Conservation (phyloP, 768 basidiomycete species). For the Rhizopogon vesiculosus region DNA sequence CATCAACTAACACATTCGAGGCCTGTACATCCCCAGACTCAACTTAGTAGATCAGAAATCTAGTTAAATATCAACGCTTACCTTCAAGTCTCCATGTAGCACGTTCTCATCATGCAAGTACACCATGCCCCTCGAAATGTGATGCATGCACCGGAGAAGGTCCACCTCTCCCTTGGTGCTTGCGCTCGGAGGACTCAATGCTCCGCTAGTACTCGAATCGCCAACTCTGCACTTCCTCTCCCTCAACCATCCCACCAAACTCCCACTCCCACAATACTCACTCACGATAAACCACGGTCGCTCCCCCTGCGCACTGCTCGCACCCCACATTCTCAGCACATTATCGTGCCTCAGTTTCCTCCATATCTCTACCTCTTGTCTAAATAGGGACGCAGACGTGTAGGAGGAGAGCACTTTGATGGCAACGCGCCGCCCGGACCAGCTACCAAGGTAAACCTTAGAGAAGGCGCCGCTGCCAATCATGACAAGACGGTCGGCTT, state of each 20-base stretch:
- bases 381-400: conserved; percentile 60
- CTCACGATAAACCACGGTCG: conserved; percentile 3
- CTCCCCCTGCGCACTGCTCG: conserved; percentile 7
- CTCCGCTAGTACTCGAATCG: neutral
- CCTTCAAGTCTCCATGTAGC: conserved; percentile 77
- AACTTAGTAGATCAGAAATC: neutral
- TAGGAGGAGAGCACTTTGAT: conserved; percentile 67
- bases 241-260: conserved; percentile 42
- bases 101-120: conserved; percentile 13
- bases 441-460: conserved; percentile 72
- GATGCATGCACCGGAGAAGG: conserved; percentile 5
- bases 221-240: conserved; percentile 22
- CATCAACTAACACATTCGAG: conserved; percentile 73
- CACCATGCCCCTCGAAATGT: conserved; percentile 10
- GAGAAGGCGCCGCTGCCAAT: conserved; percentile 76
- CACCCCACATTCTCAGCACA: conserved; percentile 11
- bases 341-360: conserved; percentile 7
- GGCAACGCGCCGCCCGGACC: conserved; percentile 62
- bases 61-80: conserved; percentile 19
- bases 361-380: conserved; percentile 29
- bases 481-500: conserved; percentile 64
- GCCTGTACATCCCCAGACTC: conserved; percentile 33
- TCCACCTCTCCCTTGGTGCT: neutral
- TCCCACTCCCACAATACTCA: neutral
- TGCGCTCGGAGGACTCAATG: neutral